Evolutionary conservation across 2,329 filamentous ascomycete genomes (phyloP).

Genomic region (Paecilomyces sp.): DNA sequence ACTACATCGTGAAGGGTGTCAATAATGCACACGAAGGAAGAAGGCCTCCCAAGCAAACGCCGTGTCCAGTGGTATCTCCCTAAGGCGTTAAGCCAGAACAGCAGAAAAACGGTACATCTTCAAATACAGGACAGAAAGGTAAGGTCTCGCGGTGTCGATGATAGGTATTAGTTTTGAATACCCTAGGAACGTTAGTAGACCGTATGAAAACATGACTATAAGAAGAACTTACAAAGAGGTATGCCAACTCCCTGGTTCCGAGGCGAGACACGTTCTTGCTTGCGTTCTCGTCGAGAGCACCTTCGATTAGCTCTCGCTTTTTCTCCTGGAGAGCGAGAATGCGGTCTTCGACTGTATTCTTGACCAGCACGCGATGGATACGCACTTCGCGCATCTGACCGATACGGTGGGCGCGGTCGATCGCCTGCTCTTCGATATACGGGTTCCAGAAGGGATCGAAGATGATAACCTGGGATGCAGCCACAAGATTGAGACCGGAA

Average conservation of each 20-base stretch:
- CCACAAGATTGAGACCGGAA: conserved; percentile 76
- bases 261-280: conserved; percentile 61
- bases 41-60: background rate
- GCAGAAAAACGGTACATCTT: background rate
- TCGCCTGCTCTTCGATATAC: conserved; percentile 84
- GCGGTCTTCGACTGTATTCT: conserved; percentile 77
- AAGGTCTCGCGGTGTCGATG: background rate
- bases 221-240: conserved; percentile 52
- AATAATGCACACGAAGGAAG: background rate
- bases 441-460: conserved; percentile 95
- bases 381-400: conserved; percentile 68
- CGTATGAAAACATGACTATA: background rate
- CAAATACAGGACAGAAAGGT: background rate
- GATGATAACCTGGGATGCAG: conserved; percentile 78
- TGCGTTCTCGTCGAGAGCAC: conserved; percentile 71
- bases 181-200: background rate
- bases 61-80: background rate
- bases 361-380: conserved; percentile 71
- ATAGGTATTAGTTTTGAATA: background rate
- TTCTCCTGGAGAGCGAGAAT: conserved; percentile 71
- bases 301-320: conserved; percentile 70
- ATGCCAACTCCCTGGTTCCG: conserved; percentile 59
- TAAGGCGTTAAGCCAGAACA: background rate
- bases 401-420: conserved; percentile 83
- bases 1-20: background rate